Evolutionary conservation across 2,329 filamentous ascomycete genomes (phyloP), one percentile per base, ranked within the genome.

Genomic region (Curvularia sp.): DNA sequence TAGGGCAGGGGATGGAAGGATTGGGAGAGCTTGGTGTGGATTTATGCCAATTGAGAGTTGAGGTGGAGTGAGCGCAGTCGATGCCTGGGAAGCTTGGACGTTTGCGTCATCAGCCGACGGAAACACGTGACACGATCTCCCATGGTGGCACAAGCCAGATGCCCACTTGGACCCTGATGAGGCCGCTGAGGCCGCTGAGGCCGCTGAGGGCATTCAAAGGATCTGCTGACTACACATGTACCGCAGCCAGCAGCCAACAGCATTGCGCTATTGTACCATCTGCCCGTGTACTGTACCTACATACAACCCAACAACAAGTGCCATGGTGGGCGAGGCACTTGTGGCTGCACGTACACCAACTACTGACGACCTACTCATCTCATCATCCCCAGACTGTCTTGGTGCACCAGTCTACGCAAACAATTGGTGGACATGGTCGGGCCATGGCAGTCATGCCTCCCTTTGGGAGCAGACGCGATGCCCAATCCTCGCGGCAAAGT

Each of bases 41-140:
- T 67, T 59, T 66, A 59, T 60, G 47, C 57, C 57, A 58, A 57
- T 62, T 55, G 55, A 54, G 50, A 60, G 58, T 55, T 55, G 52
- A 64, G 63, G 65, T 74, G 71, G 68, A 66, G 63, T 67, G 65
- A 72, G 65, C 60, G 52, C 45, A 47, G 51, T 60, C 36, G 43
- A 53, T 28, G 48, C 50, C 45, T 53, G 36, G 54, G 32, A 56
- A 67, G 67, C 64, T 66, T 65, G 57, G 61, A 64, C 55, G n/a
- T 47, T 32, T 59, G 62, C 68, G 68, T 72, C 69, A 73, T 71
- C 49, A 59, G 43, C 55, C 30, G 34, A 39, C 30, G 23, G n/a
- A 43, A 49, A 53, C 61, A 64, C 60, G 61, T 64, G 61, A 61
- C 10, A 15, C 8, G 23, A 38, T 39, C 32, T 34, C 28, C 28